Evolutionary conservation across 2,329 filamentous ascomycete species (phyloP).

Genomic region (Scolecobasidium constrictum): DNA sequence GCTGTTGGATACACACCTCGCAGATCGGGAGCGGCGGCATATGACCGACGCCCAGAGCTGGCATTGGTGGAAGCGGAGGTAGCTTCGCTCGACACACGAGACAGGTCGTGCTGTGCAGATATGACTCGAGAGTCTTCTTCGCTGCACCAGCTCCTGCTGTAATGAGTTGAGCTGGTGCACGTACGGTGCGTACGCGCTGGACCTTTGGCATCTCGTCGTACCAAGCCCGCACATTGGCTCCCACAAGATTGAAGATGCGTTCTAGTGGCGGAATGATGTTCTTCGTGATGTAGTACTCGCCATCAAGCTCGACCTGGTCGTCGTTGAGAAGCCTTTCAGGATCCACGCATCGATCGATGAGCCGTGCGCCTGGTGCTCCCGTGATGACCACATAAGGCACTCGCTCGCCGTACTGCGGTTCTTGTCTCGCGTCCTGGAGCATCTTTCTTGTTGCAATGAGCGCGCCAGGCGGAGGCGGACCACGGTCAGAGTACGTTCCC

Average conservation of each 20-base stretch:
- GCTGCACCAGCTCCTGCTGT: slow-evolving; percentile 20
- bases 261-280: slow-evolving; percentile 92
- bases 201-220: slow-evolving; percentile 96
- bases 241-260: slow-evolving; percentile 91
- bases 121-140: slow-evolving; percentile 81
- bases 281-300: slow-evolving; percentile 94
- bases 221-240: slow-evolving; percentile 82
- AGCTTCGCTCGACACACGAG: slow-evolving; percentile 60
- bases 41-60: slow-evolving; percentile 2
- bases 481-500: slow-evolving; percentile 75
- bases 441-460: slow-evolving; percentile 79
- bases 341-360: slow-evolving; percentile 82
- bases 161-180: slow-evolving; percentile 21
- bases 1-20: slow-evolving; percentile 40
- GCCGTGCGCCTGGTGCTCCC: slow-evolving; percentile 71
- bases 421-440: slow-evolving; percentile 73
- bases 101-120: slow-evolving; percentile 73
- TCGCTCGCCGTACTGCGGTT: slow-evolving; percentile 90
- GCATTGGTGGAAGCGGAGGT: slow-evolving; percentile 21
- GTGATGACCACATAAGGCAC: slow-evolving; percentile 90
- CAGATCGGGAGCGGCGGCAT: slow-evolving; percentile 44
- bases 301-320: slow-evolving; percentile 70
- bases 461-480: slow-evolving; percentile 73
- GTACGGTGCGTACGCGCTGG: slow-evolving; percentile 60
- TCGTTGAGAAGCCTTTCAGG: slow-evolving; percentile 73